These are phyloP conservation scores for Termitomyces sp. DNA, from an alignment of 768 basidiomycete genomes.

Conservation along the genomic window DNA sequence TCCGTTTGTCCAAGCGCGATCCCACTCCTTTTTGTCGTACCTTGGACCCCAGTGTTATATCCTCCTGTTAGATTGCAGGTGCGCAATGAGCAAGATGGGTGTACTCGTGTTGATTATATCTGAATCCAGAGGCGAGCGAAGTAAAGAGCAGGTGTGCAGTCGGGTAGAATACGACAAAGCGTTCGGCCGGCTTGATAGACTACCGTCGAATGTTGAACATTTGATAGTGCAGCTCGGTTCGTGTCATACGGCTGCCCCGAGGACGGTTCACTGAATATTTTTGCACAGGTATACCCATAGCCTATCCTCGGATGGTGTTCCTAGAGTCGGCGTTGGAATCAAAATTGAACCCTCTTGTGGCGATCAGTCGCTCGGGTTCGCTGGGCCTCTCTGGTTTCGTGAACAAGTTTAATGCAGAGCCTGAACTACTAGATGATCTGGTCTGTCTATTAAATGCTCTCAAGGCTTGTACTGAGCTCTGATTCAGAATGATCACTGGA, in stretches of 20 bases:
- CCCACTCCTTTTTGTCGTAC: constrained; percentile 77
- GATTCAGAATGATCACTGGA: constrained; percentile 87
- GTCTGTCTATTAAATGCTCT: constrained; percentile 28
- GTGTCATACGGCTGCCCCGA: not conserved
- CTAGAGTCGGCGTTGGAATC: constrained; percentile 73
- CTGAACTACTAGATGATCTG: constrained; percentile 91
- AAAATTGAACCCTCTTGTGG: constrained; percentile 80
- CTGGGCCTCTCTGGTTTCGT: constrained; percentile 74
- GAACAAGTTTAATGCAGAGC: constrained; percentile 88
- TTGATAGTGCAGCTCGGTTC: constrained; percentile 77
- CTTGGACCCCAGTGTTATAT: constrained; percentile 76
- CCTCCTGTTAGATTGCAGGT: constrained; percentile 81
- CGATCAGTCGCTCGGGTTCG: constrained; percentile 62
- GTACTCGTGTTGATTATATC: not conserved
- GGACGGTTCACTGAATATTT: not conserved
- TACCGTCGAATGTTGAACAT: constrained; percentile 74
- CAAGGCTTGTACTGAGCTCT: not conserved
- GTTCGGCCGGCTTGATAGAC: constrained; percentile 52
- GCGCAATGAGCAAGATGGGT: constrained; percentile 16
- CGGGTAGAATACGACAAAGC: constrained; percentile 63
- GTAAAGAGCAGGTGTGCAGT: constrained; percentile 77
- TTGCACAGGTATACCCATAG: constrained; percentile 64
- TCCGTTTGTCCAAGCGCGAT: constrained; percentile 72
- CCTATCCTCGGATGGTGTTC: constrained; percentile 93
- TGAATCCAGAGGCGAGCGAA: constrained; percentile 71